These are phyloP conservation scores for Populus ilicifolia DNA, from an alignment of 345 rosid species.

Conservation along the genomic window DNA sequence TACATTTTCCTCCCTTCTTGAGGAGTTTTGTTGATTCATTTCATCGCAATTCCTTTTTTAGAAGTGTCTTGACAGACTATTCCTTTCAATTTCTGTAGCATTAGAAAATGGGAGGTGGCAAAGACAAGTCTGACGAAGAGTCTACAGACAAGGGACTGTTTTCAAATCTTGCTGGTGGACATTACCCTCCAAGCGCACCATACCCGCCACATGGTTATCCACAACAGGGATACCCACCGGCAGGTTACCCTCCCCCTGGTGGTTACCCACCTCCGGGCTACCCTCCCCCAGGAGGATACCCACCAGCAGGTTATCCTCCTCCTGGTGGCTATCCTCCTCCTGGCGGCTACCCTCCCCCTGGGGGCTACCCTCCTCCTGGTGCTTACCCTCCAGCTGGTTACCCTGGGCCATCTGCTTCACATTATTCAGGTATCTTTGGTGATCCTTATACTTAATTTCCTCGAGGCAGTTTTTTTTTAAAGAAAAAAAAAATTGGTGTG, in stretches of 20 bases:
- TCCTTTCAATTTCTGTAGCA: slow-evolving; percentile 10
- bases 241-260: slow-evolving; percentile 37
- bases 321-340: slow-evolving; percentile 37
- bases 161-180: slow-evolving; percentile 61
- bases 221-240: slow-evolving; percentile 39
- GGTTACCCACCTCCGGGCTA: slow-evolving; percentile 66
- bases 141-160: slow-evolving; percentile 58
- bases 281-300: slow-evolving; percentile 35
- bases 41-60: neutral
- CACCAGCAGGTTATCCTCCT: slow-evolving; percentile 23
- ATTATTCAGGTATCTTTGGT: slow-evolving; percentile 23
- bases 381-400: slow-evolving; percentile 43
- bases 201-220: slow-evolving; percentile 39
- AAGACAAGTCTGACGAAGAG: slow-evolving; percentile 37
- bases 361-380: slow-evolving; percentile 25
- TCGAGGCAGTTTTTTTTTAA: neutral
- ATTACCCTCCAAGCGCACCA: slow-evolving; percentile 24
- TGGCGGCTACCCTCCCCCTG: slow-evolving; percentile 54
- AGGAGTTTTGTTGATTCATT: neutral
- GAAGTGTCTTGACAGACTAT: neutral
- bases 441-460: neutral
- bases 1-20: neutral
- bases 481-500: no score
- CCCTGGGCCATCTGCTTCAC: slow-evolving; percentile 40
- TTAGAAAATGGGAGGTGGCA: slow-evolving; percentile 45